Evolutionary conservation across 306 rosid genomes (phyloP), one percentile per base, ranked within the genome.

Genomic region (Lagenaria siceraria): DNA sequence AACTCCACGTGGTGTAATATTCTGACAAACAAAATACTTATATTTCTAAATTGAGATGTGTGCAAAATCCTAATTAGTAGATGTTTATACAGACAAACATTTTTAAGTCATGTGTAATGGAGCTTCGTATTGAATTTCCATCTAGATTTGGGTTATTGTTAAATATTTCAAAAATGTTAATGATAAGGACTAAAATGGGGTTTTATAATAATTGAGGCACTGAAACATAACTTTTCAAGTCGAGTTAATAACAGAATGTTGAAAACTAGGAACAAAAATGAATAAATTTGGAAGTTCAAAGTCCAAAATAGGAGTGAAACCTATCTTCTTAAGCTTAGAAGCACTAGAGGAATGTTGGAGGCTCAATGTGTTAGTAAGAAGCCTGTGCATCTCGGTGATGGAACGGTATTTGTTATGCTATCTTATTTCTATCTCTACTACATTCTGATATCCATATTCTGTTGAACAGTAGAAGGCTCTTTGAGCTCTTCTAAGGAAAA

Each of bases 381-480:
- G 3, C 35, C 36, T 6, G 8, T 14, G 6, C 7, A 10, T 25
- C 65, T 2, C 11, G 10, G n/a, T 11, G 42, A 62, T 42, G 21
- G 9, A 15, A 29, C 9, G 46, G 8, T 35, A 18, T 15, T 18
- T 49, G 19, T 13, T 14, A 3, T 49, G 53, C 19, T 49, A 29
- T 61, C 31, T 18, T 15, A n/a, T 35, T 27, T 61, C 68, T 14
- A 29, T 61, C 68, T 5, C 33, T 40, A 12, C 68, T 25, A 15
- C 33, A 61, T 42, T 80, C 35, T 78, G 36, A 75, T 40, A 4
- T 27, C 53, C 63, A 38, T 53, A 18, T 48, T 46, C 42, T 68
- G 75, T 49, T 76, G n/a, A 79, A n/a, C 80, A 91, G 95, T 90
- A 54, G 97, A 94, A 89, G 97, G 98, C 80, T 91, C 91, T 78